Conservation (phyloP, 108 stramenopile species). For the Fragilaria radians region DNA sequence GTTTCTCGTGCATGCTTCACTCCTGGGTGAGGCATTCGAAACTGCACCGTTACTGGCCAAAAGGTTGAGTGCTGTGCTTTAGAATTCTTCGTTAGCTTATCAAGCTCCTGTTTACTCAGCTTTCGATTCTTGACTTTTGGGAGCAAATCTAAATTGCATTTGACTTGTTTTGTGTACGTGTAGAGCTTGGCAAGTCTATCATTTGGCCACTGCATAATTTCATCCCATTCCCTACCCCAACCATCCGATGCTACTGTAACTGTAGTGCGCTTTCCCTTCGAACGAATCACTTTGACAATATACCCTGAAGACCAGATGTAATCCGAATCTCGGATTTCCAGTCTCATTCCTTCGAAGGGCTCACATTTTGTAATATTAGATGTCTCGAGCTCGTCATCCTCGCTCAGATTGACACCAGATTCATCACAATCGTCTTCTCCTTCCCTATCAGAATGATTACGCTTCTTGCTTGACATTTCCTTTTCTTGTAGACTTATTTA, state of each 20-base stretch:
- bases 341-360: conserved; percentile 5
- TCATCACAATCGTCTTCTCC: too few relatives aligned
- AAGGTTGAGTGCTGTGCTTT: not conserved
- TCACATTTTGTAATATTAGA: conserved; percentile 1
- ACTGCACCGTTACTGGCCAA: conserved; percentile 4
- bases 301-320: conserved; percentile 7
- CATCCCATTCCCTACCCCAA: conserved; percentile 9
- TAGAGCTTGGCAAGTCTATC: conserved; percentile 1
- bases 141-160: not conserved
- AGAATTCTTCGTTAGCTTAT: not conserved
- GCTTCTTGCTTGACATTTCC: not conserved
- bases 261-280: not conserved
- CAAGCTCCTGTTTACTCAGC: not conserved
- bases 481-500: not conserved
- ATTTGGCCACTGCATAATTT: not conserved
- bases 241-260: conserved; percentile 5
- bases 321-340: conserved; percentile 4
- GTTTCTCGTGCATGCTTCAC: conserved; percentile 2
- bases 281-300: not conserved
- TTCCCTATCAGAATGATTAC: not conserved
- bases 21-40: conserved; percentile 10
- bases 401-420: not conserved
- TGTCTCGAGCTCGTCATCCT: not conserved
- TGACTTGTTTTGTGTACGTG: conserved; percentile 5
- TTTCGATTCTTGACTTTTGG: conserved; percentile 1